Conservation (phyloP, 345 rosid genomes). For the Acer yangbiense region DNA sequence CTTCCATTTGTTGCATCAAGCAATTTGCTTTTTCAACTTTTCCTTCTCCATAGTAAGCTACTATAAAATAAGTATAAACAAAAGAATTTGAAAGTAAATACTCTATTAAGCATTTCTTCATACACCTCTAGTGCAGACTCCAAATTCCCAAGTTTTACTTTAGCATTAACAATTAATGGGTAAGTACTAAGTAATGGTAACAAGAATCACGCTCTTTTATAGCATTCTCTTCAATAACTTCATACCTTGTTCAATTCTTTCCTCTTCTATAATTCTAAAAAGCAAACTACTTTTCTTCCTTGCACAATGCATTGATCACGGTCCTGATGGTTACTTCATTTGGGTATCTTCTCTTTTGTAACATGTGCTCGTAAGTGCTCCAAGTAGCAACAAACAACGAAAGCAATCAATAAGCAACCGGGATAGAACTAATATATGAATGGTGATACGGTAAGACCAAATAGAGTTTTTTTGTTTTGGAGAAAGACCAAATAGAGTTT, state of each 20-base stretch:
- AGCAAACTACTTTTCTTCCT: conserved; percentile 65
- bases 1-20: conserved; percentile 56
- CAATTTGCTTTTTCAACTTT: conserved; percentile 49
- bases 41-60: conserved; percentile 43
- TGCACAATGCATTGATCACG: conserved; percentile 66
- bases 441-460: conserved; percentile 50
- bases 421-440: conserved; percentile 62
- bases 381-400: conserved; percentile 50
- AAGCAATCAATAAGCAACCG: conserved; percentile 61
- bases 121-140: conserved; percentile 49
- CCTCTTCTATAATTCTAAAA: conserved; percentile 53
- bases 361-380: conserved; percentile 69
- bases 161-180: conserved; percentile 57
- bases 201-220: conserved; percentile 67
- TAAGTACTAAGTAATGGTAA: conserved; percentile 50
- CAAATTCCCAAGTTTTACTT: conserved; percentile 33
- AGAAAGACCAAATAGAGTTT: background rate
- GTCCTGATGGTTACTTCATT: conserved; percentile 46
- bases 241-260: conserved; percentile 49
- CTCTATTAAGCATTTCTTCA: conserved; percentile 76
- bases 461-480: conserved; percentile 32
- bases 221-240: conserved; percentile 64
- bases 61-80: conserved; percentile 55
- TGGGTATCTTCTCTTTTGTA: conserved; percentile 50
- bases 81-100: conserved; percentile 57